Evolutionary conservation across 129 eudicot genomes (phyloP).

Genomic region (Centaurea solstitialis): DNA sequence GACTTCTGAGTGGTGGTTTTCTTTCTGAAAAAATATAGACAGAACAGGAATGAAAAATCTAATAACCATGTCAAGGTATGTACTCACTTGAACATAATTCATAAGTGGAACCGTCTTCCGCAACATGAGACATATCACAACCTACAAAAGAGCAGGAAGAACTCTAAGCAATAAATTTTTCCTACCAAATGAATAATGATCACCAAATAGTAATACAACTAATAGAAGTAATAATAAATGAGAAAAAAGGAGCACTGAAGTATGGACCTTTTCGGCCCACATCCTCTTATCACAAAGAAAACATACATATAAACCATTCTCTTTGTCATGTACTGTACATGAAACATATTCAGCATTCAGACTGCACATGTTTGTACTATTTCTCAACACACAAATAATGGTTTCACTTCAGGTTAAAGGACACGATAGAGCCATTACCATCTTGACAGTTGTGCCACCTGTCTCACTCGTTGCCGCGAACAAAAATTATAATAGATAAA

Average conservation of each 20-base stretch:
- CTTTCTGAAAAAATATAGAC: background rate
- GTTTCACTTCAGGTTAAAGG: background rate
- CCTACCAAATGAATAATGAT: background rate
- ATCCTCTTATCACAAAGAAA: background rate
- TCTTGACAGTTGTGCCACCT: background rate
- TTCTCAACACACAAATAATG: background rate
- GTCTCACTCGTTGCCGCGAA: background rate
- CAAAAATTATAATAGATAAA: background rate
- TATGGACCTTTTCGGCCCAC: background rate
- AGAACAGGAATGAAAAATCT: background rate
- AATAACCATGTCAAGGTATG: background rate
- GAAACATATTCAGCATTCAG: background rate
- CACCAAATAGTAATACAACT: constrained; percentile 1
- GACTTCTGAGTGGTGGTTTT: background rate
- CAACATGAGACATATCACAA: constrained; percentile 84
- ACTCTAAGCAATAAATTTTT: constrained; percentile 15
- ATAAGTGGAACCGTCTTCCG: constrained; percentile 79
- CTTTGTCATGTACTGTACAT: background rate
- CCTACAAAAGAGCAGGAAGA: constrained; percentile 40
- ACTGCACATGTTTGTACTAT: background rate
- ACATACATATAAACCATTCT: background rate
- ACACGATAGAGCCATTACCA: constrained; percentile 1
- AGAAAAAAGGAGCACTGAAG: background rate
- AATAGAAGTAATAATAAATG: background rate
- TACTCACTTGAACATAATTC: constrained; percentile 84